phyloP scores from a whole-genome alignment of 2,329 filamentous ascomycete species.

The Davidsoniella neocaledoniae region DNA sequence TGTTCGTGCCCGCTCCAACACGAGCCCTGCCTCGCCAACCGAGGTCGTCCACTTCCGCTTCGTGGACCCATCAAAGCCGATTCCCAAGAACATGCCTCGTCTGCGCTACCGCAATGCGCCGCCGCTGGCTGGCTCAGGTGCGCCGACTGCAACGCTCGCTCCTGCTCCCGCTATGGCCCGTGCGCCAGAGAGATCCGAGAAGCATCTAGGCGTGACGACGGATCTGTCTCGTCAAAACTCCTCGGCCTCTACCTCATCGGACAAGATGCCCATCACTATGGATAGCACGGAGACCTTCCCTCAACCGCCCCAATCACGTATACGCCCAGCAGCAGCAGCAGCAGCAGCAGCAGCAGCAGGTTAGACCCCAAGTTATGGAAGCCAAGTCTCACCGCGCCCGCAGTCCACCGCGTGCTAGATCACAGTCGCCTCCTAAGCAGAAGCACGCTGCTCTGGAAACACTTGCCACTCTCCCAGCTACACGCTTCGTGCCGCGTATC shows the following conservation, averaged over 20 bases:
- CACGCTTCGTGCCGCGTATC: background rate
- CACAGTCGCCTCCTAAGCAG: conserved; percentile 3
- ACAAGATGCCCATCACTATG: conserved; percentile 6
- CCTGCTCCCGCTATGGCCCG: background rate
- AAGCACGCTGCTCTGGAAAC: background rate
- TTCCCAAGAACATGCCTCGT: conserved; percentile 10
- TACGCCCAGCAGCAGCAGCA: no score
- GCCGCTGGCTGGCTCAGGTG: background rate
- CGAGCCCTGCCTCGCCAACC: conserved; percentile 29
- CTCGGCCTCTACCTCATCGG: background rate
- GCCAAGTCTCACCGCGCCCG: conserved; percentile 1
- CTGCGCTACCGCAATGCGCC: conserved; percentile 8
- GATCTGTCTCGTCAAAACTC: conserved; percentile 2
- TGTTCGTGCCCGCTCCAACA: conserved; percentile 33
- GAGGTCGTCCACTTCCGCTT: conserved; percentile 5
- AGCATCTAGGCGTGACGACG: background rate
- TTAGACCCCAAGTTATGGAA: background rate
- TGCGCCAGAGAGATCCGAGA: background rate
- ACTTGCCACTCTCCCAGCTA: background rate
- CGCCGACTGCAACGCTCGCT: background rate
- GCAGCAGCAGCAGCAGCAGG: no score
- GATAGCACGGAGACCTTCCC: conserved; percentile 7
- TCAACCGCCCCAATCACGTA: conserved; percentile 1
- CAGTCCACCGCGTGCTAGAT: background rate
- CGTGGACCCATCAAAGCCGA: conserved; percentile 8